A percentile compares a stretch with the other conserved stretches of the same genome.
These are phyloP conservation scores for Neurospora tetraspora DNA, from an alignment of 495 filamentous ascomycete species.

Conservation along the genomic window DNA sequence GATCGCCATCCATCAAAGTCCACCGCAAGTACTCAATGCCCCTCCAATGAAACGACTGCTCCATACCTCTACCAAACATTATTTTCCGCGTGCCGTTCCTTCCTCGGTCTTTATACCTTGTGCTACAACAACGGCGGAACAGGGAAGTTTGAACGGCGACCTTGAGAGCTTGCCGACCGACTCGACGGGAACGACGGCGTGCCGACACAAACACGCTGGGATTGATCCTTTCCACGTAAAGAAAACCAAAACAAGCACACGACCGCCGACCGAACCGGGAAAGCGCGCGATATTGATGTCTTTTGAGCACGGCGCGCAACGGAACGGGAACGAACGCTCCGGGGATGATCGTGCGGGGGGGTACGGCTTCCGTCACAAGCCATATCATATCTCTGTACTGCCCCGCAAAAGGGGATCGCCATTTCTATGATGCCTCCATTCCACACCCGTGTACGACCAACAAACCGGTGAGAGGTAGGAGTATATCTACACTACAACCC, in stretches of 20 bases:
- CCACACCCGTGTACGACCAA: neutral
- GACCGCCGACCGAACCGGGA: neutral
- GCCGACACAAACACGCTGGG: neutral
- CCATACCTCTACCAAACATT: too few species aligned
- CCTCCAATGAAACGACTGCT: neutral
- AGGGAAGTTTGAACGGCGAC: neutral
- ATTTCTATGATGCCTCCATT: neutral
- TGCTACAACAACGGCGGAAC: neutral
- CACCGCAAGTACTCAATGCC: neutral
- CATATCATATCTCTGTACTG: neutral
- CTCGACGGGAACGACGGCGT: neutral
- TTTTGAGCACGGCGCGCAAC: neutral
- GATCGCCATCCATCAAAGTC: conserved; percentile 1
- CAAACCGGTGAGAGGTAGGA: neutral
- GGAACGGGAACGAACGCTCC: neutral
- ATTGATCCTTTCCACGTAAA: neutral
- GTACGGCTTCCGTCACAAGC: neutral
- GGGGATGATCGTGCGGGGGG: neutral
- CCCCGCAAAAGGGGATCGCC: neutral
- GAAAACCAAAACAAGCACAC: neutral
- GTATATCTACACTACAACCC: neutral
- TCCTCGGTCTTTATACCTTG: neutral
- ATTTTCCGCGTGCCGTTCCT: neutral
- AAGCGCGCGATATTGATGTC: neutral
- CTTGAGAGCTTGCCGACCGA: neutral